Conservation (phyloP, 495 filamentous ascomycete genomes). For the Neurospora sp. region DNA sequence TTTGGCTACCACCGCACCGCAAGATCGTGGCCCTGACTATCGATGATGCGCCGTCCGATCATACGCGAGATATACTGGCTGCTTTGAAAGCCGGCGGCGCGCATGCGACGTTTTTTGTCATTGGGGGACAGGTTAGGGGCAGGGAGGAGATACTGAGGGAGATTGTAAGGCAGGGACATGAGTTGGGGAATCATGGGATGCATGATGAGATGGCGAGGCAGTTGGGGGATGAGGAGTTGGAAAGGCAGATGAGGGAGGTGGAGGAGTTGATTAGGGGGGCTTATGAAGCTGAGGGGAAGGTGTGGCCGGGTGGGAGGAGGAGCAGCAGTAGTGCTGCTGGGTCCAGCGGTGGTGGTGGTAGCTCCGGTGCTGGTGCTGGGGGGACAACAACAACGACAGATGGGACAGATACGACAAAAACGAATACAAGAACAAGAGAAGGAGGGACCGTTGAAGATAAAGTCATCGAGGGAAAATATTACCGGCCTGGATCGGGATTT, state of each 20-base stretch:
- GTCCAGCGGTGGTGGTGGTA: slow-evolving; percentile 5
- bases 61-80: slow-evolving; percentile 61
- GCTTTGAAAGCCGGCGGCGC: slow-evolving; percentile 47
- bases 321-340: too few relatives aligned
- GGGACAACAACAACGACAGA: not conserved
- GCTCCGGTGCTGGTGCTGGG: slow-evolving; percentile 1
- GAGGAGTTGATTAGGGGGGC: slow-evolving; percentile 40
- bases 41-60: slow-evolving; percentile 68
- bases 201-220: slow-evolving; percentile 60
- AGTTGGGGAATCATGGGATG: slow-evolving; percentile 81
- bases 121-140: slow-evolving; percentile 61
- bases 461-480: slow-evolving; percentile 38
- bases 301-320: slow-evolving; percentile 3
- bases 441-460: not conserved
- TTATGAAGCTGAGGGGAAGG: slow-evolving; percentile 37
- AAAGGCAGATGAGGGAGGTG: slow-evolving; percentile 34
- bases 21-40: slow-evolving; percentile 72
- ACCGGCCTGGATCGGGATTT: slow-evolving; percentile 72
- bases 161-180: slow-evolving; percentile 53
- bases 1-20: slow-evolving; percentile 37
- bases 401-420: slow-evolving; percentile 5
- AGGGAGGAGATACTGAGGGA: slow-evolving; percentile 48
- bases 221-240: slow-evolving; percentile 31
- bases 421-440: slow-evolving; percentile 12
- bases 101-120: slow-evolving; percentile 68